phyloP scores from a whole-genome alignment of 352 stramenopile species.

The Pythium utonaiense region DNA sequence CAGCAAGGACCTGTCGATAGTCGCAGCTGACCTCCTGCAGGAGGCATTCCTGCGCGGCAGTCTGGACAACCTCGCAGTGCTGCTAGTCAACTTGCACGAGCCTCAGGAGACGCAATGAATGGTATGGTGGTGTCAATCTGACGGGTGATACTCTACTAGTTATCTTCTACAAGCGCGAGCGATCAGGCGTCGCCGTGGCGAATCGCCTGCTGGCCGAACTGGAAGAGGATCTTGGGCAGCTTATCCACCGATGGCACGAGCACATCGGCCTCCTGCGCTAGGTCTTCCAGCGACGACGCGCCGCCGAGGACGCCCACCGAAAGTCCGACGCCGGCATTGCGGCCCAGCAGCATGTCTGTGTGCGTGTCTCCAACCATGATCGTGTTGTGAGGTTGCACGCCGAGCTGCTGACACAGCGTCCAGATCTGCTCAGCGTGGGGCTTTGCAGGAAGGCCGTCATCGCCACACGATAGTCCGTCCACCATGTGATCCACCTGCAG shows the following conservation, averaged over 20 bases:
- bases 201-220: constrained; percentile 75
- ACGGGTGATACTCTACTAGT: neutral
- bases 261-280: constrained; percentile 79
- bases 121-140: no score
- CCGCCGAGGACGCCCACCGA: constrained; percentile 78
- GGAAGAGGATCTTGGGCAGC: constrained; percentile 77
- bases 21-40: constrained; percentile 77
- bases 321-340: constrained; percentile 70
- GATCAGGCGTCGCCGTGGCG: constrained; percentile 38
- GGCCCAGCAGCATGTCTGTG: constrained; percentile 80
- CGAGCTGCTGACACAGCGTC: constrained; percentile 75
- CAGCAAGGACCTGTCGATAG: constrained; percentile 5
- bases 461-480: constrained; percentile 70
- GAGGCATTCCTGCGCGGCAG: constrained; percentile 94
- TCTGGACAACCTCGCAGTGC: constrained; percentile 93
- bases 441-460: constrained; percentile 82
- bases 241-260: constrained; percentile 78
- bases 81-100: constrained; percentile 35
- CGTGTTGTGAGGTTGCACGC: constrained; percentile 77
- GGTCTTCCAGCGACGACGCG: constrained; percentile 75
- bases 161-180: constrained; percentile 5
- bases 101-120: neutral
- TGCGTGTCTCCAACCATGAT: constrained; percentile 88
- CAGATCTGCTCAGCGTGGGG: constrained; percentile 82
- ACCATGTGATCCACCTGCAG: constrained; percentile 73